Base-by-base conservation (phyloP, 2,329 filamentous ascomycete species). In the Aspergillus vadensis region DNA sequence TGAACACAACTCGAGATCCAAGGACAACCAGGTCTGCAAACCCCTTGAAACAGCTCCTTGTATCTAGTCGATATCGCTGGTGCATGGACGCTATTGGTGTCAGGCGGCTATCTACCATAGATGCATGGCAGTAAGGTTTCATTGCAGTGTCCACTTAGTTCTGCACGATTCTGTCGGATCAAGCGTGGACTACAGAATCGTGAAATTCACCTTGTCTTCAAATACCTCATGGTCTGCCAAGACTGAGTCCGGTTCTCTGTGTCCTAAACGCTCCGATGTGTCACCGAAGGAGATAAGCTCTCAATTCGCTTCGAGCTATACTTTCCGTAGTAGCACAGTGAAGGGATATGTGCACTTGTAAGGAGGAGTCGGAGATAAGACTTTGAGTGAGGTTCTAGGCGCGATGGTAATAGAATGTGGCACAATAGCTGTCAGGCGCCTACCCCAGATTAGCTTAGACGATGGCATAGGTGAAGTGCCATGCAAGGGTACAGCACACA, bases 381-480 rank as follows among this genome's bases (percentile, higher is more conserved):
- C 39, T 21, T 17, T 44, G 8, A n/a, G 19, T 14, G 23, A 44
- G 39, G 17, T 36, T 55, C 41, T 32, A 27, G 39, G 19, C 17
- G 25, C 39, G n/a, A 21, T 47, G 39, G n/a, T 36, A 15, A n/a
- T 14, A 23, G 30, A 23, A 21, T 47, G 41, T 55, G 53, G 39
- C 39, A 47, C 32, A 55, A 17, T 43, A 17, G 39, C 39, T 55
- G 53, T 47, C 53, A 55, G 53, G 30, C 39, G 53, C 53, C 53
- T 55, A 32, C 53, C 53, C 53, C 53, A 43, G 39, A 55, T 47
- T 55, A 55, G 53, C 41, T 55, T 23, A 41, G 53, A n/a, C 15
- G 19, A 47, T 32, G 39, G 53, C 10, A 41, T 21, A 47, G 39
- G 30, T 36, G 15, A 32, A 50, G 47, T 50, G 27, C 19, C 41